Evolutionary conservation across 305 asterid species (phyloP), one percentile per base, ranked within the genome.

Genomic region (Fraxinus velutina): DNA sequence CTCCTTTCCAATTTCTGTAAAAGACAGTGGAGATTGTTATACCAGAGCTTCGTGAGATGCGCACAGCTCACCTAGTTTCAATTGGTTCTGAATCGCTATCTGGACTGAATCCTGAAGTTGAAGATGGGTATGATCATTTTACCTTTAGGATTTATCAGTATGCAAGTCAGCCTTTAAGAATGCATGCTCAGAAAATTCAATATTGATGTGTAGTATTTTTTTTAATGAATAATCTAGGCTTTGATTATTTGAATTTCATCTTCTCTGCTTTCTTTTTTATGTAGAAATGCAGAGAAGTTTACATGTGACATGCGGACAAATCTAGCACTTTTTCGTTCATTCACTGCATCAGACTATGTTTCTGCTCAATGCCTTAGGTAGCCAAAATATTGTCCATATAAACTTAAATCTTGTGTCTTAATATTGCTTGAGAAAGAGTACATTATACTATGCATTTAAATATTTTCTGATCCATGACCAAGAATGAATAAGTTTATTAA

Each of bases 41-140:
- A 83, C 99, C 99, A 68, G 99, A 96, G 89, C 94, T 94, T 83
- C 90, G 85, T 37, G 97, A 96, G 94, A 89, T 96, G 98, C 96
- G 97, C 75, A 83, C 86, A 10, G 97, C 99, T 83, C 99, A 94
- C 83, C 9, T 93, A 77, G 93, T 96, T 78, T 87, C 99, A 62
- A 90, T 93, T 81, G 99, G 99, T 71, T 89, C 98, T 9, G 99
- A 96, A 88, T 36, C 93, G 78, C 90, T 90, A 72, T 78, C 86
- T 78, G 86, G 89, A 30, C 68, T 96, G 88, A 90, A 83, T 89
- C 97, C 99, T 79, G 82, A 93, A 77, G 86, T 70, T 87, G 93
- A 90, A 88, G 97, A 92, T 87, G 98, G 99, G 99, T 96, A 75
- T 57, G 95, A 84, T 80, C 55, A 73, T 81, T 81, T 84, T 81